Evolutionary conservation across 331 rosid genomes (phyloP), one percentile per base, ranked within the genome.

Genomic region (Cucumis variabilis): DNA sequence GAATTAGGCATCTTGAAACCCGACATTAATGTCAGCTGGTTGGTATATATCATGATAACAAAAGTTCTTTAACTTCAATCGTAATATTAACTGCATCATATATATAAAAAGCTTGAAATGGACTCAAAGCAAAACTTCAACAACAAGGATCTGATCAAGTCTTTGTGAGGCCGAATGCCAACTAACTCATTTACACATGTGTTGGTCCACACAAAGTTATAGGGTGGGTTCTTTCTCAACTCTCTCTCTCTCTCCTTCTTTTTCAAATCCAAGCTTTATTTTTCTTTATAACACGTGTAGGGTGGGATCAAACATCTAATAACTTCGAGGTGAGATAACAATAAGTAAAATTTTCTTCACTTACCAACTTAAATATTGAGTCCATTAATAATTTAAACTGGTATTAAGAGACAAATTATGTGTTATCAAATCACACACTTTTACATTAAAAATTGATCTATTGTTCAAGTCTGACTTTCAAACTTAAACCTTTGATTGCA

Each of bases 51-150:
- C 44, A 79, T 79, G 44, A 79, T 79, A 51, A 16, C 84, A 16
- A 27, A 30, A 30, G 19, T 88, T 51, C 90, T 88, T 79, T 60
- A 24, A 48, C 66, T 88, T 86, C 70, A 86, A 48, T 60, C 60
- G 62, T n/a, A 74, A 87, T 75, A 41, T 63, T 78, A 86, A 17
- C 58, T 79, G 67, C 15, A 79, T 11, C 65, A 82, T 14, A 66
- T 17, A 82, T 44, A 44, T 44, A 8, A 44, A 44, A 75, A 78
- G 62, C 93, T 94, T 91, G 83, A 85, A 90, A 86, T 88, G 66
- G 86, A 91, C 93, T 90, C 94, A 88, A 94, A 94, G 90, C 71
- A 73, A 75, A 63, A 81, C 69, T 50, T 87, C 79, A 86, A 44
- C 70, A 27, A 84, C 73, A 58, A 79, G 82, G 65, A 58, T 58